Conservation (phyloP, 768 basidiomycete species). For the Scleroderma bovista region DNA sequence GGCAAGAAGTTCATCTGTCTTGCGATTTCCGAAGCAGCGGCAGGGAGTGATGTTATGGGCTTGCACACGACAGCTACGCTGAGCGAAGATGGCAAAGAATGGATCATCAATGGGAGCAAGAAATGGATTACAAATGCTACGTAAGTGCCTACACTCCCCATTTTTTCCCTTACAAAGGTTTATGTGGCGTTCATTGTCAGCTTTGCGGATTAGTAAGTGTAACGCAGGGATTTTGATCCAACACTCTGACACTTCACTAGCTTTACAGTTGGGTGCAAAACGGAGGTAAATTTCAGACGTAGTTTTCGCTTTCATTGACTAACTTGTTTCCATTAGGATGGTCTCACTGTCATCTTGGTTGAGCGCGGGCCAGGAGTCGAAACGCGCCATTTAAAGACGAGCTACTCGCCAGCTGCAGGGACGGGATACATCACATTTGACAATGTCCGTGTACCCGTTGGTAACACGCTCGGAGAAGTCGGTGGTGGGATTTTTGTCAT, state of each 20-base stretch:
- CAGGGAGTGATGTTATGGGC: conserved; percentile 64
- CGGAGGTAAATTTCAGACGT: conserved; percentile 32
- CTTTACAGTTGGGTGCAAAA: conserved; percentile 57
- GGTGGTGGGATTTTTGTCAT: conserved; percentile 61
- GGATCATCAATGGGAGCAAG: conserved; percentile 71
- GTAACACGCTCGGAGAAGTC: conserved; percentile 69
- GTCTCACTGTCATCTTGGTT: conserved; percentile 61
- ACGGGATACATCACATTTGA: conserved; percentile 83
- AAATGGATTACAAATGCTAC: conserved; percentile 65
- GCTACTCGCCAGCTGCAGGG: conserved; percentile 85
- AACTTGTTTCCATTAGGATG: conserved; percentile 33
- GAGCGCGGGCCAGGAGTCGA: conserved; percentile 61
- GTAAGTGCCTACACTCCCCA: conserved; percentile 22
- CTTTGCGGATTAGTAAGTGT: conserved; percentile 39
- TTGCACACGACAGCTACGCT: conserved; percentile 57
- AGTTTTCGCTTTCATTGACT: conserved; percentile 16
- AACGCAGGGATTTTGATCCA: background rate
- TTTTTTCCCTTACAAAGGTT: background rate
- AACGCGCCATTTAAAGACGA: conserved; percentile 68
- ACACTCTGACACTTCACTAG: conserved; percentile 27
- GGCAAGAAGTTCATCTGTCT: conserved; percentile 70
- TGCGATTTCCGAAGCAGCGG: conserved; percentile 74
- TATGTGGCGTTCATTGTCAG: conserved; percentile 14
- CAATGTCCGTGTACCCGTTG: conserved; percentile 79
- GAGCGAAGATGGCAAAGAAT: conserved; percentile 61